These are phyloP conservation scores for Rhodosporidiobolus sp. DNA, from an alignment of 768 basidiomycete species.

Conservation along the genomic window DNA sequence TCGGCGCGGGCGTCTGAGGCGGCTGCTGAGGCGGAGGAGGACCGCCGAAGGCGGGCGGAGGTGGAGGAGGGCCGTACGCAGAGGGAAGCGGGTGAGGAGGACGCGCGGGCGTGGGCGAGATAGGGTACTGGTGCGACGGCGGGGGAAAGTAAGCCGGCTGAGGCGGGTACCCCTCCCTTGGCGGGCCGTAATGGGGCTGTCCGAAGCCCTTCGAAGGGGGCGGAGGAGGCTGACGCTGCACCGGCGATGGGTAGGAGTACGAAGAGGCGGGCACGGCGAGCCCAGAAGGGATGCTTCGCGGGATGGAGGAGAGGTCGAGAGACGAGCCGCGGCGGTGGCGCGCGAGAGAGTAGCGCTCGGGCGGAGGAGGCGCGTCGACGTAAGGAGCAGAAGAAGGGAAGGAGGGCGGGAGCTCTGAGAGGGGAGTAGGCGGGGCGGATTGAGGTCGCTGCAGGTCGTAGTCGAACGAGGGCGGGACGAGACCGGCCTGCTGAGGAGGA, in stretches of 20 bases:
- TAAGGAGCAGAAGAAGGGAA: neutral
- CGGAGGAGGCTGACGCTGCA: too few relatives aligned
- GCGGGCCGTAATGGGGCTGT: too few relatives aligned
- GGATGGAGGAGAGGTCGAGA: neutral
- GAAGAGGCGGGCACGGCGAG: neutral
- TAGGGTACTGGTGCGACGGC: too few relatives aligned
- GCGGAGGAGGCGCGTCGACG: neutral
- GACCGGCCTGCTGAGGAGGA: neutral
- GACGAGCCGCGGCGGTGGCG: constrained; percentile 8
- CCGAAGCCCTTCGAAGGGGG: constrained; percentile 5
- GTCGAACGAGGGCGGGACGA: neutral
- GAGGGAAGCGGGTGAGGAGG: neutral
- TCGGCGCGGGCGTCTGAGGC: too few relatives aligned
- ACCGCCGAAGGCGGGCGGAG: neutral
- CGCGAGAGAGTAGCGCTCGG: neutral
- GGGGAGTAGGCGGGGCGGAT: constrained; percentile 6
- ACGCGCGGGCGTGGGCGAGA: neutral
- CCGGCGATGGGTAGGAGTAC: neutral
- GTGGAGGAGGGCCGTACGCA: neutral
- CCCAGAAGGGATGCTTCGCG: neutral
- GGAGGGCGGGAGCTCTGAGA: neutral
- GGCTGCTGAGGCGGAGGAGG: neutral
- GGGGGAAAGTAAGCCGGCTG: neutral
- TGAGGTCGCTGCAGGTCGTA: neutral
- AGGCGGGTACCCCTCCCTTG: neutral